These are phyloP conservation scores for Mortierella sp. DNA, from an alignment of 371 early-diverging fungal species.

Conservation along the genomic window DNA sequence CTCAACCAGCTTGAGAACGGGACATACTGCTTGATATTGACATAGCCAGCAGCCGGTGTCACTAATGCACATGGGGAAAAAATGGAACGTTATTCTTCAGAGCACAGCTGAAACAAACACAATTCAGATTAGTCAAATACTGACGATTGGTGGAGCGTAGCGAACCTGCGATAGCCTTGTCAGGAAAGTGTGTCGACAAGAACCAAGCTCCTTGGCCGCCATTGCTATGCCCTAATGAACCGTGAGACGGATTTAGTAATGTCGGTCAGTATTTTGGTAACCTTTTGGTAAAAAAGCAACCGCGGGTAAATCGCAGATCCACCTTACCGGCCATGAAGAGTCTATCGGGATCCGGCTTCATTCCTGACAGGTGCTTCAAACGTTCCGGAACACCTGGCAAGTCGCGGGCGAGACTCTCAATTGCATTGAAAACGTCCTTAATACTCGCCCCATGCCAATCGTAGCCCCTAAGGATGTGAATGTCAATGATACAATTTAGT, in stretches of 20 bases:
- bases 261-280: too few relatives aligned
- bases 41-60: constrained; percentile 78
- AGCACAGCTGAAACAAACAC: background rate
- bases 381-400: constrained; percentile 41
- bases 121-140: background rate
- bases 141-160: too few relatives aligned
- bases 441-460: constrained; percentile 71
- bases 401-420: constrained; percentile 42
- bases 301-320: background rate
- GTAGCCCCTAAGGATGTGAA: constrained; percentile 58
- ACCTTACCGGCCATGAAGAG: constrained; percentile 51
- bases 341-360: constrained; percentile 38
- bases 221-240: constrained; percentile 78
- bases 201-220: constrained; percentile 87
- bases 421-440: constrained; percentile 58
- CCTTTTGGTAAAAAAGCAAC: too few relatives aligned
- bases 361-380: constrained; percentile 22
- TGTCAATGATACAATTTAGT: constrained; percentile 4
- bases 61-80: constrained; percentile 49
- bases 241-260: too few relatives aligned
- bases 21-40: constrained; percentile 78
- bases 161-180: constrained; percentile 73
- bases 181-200: constrained; percentile 75
- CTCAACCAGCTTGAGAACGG: constrained; percentile 75
- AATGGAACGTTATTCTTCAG: background rate